phyloP scores from a whole-genome alignment of 2,329 filamentous ascomycete species.

The Ciborinia camelliae region DNA sequence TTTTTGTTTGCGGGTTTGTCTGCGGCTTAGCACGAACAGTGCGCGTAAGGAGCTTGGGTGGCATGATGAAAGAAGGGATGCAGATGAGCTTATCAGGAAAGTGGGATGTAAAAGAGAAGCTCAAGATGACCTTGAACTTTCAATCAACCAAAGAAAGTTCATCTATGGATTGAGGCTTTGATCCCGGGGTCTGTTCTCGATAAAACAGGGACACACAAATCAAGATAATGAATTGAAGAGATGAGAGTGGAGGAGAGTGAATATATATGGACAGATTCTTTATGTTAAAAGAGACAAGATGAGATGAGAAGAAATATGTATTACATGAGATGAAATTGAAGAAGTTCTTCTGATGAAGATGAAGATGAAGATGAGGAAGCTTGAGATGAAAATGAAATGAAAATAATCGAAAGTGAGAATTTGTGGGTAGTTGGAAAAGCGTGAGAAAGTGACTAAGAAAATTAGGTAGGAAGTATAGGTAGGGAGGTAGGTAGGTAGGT shows the following conservation, averaged over 20 bases:
- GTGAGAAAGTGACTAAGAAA: constrained; percentile 1
- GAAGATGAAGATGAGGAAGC: neutral
- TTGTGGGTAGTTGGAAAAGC: too few species aligned
- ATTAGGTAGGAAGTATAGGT: neutral
- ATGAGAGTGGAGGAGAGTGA: neutral
- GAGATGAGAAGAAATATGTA: neutral
- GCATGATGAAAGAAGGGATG: neutral
- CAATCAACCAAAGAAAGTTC: neutral
- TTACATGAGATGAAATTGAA: neutral
- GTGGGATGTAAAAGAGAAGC: neutral
- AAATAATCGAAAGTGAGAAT: neutral
- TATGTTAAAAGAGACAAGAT: neutral
- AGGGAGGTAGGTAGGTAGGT: neutral
- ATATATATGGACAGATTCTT: neutral
- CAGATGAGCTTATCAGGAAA: neutral
- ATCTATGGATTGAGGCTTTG: neutral
- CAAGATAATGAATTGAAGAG: neutral
- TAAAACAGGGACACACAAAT: neutral
- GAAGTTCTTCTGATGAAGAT: neutral
- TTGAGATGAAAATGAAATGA: neutral
- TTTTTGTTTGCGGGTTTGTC: neutral
- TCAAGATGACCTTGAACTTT: neutral
- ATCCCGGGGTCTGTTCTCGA: neutral
- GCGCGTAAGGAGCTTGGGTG: neutral
- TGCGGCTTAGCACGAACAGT: neutral